Evolutionary conservation across 208 protist species (phyloP).

Genomic region (Kentomonas sorsogonicus): DNA sequence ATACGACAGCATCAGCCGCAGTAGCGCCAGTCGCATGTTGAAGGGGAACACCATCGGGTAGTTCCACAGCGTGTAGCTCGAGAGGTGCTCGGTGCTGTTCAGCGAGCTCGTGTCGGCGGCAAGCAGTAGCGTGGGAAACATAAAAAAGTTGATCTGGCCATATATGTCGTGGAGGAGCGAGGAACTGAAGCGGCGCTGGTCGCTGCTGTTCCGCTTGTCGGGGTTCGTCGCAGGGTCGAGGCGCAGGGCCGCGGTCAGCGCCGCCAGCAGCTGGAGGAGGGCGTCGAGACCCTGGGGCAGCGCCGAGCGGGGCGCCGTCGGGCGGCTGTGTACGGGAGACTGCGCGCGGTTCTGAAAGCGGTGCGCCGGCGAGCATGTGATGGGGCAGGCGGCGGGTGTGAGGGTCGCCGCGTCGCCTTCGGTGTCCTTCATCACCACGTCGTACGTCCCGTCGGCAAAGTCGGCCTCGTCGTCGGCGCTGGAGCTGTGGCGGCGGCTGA

Average conservation of each 20-base stretch:
- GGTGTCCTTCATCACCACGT: no score
- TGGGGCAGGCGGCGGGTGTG: no score
- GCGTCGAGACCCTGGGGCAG: neutral
- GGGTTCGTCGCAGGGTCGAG: neutral
- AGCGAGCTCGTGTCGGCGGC: constrained; percentile 12
- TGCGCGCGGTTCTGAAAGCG: neutral
- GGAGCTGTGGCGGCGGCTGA: no score
- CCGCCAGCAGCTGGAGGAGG: constrained; percentile 11
- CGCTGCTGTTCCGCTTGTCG: neutral
- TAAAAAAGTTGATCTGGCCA: constrained; percentile 44
- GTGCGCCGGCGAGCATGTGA: no score
- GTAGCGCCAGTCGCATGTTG: constrained; percentile 48
- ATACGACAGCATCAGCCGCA: constrained; percentile 48
- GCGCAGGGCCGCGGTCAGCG: constrained; percentile 10
- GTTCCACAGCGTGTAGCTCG: constrained; percentile 61
- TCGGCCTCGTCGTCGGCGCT: no score
- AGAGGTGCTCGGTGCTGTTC: constrained; percentile 21
- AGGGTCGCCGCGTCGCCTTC: no score
- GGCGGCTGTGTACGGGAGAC: neutral
- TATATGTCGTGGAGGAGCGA: constrained; percentile 71
- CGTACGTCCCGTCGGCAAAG: no score
- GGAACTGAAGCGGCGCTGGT: constrained; percentile 50
- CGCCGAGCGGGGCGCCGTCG: neutral
- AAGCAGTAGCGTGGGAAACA: constrained; percentile 46
- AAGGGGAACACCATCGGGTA: constrained; percentile 62